Conservation (phyloP, 257 asterid genomes). For the Cynanchum wilfordii region DNA sequence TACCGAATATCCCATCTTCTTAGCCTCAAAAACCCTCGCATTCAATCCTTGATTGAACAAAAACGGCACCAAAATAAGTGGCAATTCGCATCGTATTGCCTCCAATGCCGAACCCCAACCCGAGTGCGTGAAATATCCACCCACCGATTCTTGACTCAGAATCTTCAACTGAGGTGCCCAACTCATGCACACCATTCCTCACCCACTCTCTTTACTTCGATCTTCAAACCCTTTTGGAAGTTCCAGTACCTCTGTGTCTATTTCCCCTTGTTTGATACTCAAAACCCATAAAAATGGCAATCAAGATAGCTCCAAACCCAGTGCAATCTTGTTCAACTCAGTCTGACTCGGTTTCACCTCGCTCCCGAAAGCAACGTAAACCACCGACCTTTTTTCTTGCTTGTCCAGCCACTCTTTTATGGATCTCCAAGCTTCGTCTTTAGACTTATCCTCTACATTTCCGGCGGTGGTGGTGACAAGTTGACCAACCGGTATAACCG, state of each 20-base stretch:
- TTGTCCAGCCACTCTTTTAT: background rate
- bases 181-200: constrained; percentile 19
- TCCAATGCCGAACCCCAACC: constrained; percentile 35
- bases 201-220: constrained; percentile 1
- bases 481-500: constrained; percentile 25
- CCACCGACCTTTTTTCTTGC: background rate
- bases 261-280: constrained; percentile 19
- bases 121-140: constrained; percentile 27
- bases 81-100: constrained; percentile 14
- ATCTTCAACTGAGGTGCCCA: constrained; percentile 36
- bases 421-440: background rate
- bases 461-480: constrained; percentile 12
- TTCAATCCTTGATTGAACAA: constrained; percentile 11
- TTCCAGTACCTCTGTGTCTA: background rate
- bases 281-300: constrained; percentile 33
- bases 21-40: constrained; percentile 2
- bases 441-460: background rate
- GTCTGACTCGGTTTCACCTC: constrained; percentile 23
- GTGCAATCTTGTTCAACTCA: constrained; percentile 29
- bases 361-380: background rate
- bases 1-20: background rate
- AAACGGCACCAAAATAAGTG: constrained; percentile 27
- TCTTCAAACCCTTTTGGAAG: constrained; percentile 30
- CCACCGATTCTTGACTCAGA: constrained; percentile 27
- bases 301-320: constrained; percentile 26